Evolutionary conservation across 441 rosid genomes (phyloP).

Genomic region (Brassica hybrid): DNA sequence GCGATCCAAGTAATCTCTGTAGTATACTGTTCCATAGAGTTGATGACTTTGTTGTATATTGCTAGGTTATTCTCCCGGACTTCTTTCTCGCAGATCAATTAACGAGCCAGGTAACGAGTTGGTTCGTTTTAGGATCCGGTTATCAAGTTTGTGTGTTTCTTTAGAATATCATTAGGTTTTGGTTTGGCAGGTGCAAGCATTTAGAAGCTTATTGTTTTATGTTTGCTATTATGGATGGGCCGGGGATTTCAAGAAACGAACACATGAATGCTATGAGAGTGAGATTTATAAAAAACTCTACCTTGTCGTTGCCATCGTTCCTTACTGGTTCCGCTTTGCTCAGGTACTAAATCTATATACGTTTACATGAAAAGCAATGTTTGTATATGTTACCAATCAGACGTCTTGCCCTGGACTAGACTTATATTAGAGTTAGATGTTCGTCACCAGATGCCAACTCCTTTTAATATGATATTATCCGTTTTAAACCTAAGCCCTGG

Average conservation of each 20-base stretch:
- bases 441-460: background rate
- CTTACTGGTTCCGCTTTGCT: constrained; percentile 77
- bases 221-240: constrained; percentile 84
- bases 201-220: constrained; percentile 72
- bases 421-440: no score
- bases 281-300: constrained; percentile 54
- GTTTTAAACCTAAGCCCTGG: background rate
- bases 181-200: constrained; percentile 68
- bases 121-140: background rate
- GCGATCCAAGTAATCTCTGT: background rate
- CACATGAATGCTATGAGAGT: constrained; percentile 55
- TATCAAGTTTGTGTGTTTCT: background rate
- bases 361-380: background rate
- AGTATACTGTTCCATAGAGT: background rate
- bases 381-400: background rate
- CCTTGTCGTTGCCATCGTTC: constrained; percentile 64
- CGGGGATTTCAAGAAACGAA: constrained; percentile 62
- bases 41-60: background rate
- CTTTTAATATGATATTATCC: background rate
- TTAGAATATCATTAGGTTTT: background rate
- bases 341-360: constrained; percentile 53
- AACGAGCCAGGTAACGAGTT: constrained; percentile 70
- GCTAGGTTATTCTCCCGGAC: constrained; percentile 73
- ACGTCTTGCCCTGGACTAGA: no score
- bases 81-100: constrained; percentile 89